A percentile compares a stretch with the other conserved stretches of the same genome.
These are phyloP conservation scores for Amphirosellinia nigrospora DNA, from an alignment of 495 filamentous ascomycete genomes.

Conservation along the genomic window DNA sequence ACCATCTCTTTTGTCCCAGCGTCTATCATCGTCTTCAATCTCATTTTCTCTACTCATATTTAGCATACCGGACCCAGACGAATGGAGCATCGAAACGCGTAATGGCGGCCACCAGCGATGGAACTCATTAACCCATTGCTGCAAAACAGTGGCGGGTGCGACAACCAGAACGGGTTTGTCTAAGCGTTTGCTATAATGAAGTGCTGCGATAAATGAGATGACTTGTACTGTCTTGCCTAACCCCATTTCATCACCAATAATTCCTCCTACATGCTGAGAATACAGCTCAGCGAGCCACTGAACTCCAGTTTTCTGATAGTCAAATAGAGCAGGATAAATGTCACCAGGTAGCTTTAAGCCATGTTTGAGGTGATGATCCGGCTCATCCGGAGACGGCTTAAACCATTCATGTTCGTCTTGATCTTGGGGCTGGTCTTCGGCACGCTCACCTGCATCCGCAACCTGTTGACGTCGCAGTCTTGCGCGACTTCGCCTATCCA, in stretches of 20 bases:
- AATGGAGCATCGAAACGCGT: conserved; percentile 91
- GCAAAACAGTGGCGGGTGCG: conserved; percentile 90
- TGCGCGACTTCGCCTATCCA: conserved; percentile 68
- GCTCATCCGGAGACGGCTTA: conserved; percentile 78
- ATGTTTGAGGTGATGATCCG: conserved; percentile 74
- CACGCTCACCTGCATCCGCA: conserved; percentile 34
- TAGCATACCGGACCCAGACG: conserved; percentile 94
- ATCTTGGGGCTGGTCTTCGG: conserved; percentile 45
- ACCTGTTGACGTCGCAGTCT: conserved; percentile 55
- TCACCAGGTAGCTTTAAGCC: conserved; percentile 87
- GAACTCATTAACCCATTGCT: conserved; percentile 98
- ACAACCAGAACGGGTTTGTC: conserved; percentile 86
- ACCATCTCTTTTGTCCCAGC: conserved; percentile 51
- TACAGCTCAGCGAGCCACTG: conserved; percentile 97
- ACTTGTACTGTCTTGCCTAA: conserved; percentile 93
- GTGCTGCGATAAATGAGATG: conserved; percentile 86
- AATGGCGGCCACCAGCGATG: conserved; percentile 97
- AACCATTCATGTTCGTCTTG: conserved; percentile 77
- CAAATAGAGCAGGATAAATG: conserved; percentile 86
- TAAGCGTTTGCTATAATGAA: conserved; percentile 88
- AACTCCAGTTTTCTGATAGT: conserved; percentile 94
- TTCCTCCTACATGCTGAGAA: conserved; percentile 85
- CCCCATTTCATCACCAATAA: conserved; percentile 98
- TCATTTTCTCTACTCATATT: conserved; percentile 72
- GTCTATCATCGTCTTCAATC: conserved; percentile 70